A percentile compares a stretch with the other conserved stretches of the same genome.
These are phyloP conservation scores for Saccharomyces eubayanus DNA, from an alignment of 805 yeast species.

Conservation along the genomic window DNA sequence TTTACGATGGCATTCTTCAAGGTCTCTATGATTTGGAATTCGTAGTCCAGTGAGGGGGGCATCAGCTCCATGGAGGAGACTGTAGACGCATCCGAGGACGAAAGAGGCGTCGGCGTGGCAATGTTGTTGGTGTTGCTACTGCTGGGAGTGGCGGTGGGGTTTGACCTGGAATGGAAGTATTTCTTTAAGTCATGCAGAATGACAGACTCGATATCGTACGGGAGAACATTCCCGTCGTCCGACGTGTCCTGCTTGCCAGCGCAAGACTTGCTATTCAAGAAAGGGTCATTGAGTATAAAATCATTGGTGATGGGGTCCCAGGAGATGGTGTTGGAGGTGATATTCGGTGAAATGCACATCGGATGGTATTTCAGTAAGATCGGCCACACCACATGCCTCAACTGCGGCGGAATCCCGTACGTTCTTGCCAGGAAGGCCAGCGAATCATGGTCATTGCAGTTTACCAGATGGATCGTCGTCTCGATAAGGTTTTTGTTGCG, in stretches of 20 bases:
- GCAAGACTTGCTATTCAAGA: conserved; percentile 3
- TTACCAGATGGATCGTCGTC: conserved; percentile 48
- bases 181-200: conserved; percentile 53
- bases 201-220: conserved; percentile 22
- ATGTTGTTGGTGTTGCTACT: background rate
- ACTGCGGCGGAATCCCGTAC: conserved; percentile 74
- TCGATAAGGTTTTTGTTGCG: conserved; percentile 30
- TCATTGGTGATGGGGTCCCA: conserved; percentile 20
- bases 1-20: conserved; percentile 53
- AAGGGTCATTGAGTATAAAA: conserved; percentile 6
- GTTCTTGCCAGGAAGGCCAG: conserved; percentile 75
- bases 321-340: conserved; percentile 45
- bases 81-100: conserved; percentile 8
- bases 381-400: conserved; percentile 81
- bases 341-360: conserved; percentile 66
- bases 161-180: conserved; percentile 38
- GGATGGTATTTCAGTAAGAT: conserved; percentile 74
- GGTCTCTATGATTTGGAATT: conserved; percentile 44
- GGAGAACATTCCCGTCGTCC: conserved; percentile 2
- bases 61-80: conserved; percentile 6
- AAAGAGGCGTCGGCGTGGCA: background rate
- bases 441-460: conserved; percentile 58
- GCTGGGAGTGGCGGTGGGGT: background rate
- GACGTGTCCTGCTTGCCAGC: conserved; percentile 1
- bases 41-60: conserved; percentile 30